Conservation (phyloP, 768 basidiomycete species). For the Suillus spraguei region DNA sequence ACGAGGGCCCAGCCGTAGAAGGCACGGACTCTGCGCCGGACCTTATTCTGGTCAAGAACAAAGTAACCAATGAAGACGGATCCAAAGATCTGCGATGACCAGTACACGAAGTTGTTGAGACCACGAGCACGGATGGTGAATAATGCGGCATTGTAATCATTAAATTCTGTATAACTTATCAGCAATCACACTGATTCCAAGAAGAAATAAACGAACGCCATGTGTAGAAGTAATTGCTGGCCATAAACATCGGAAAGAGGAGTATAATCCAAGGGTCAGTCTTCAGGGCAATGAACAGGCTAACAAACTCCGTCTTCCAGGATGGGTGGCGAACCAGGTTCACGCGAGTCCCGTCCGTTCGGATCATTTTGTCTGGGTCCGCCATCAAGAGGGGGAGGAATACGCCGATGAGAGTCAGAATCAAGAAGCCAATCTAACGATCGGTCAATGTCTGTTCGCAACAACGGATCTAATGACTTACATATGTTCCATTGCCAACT, state of each 20-base stretch:
- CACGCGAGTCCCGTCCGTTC: slow-evolving; percentile 74
- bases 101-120: slow-evolving; percentile 80
- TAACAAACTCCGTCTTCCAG: slow-evolving; percentile 74
- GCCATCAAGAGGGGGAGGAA: slow-evolving; percentile 67
- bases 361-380: slow-evolving; percentile 71
- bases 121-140: slow-evolving; percentile 83
- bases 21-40: slow-evolving; percentile 68
- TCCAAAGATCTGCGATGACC: slow-evolving; percentile 77
- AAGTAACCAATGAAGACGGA: slow-evolving; percentile 67
- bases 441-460: slow-evolving; percentile 7
- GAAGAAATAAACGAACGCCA: slow-evolving; percentile 58
- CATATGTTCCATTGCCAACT: slow-evolving; percentile 82
- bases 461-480: slow-evolving; percentile 33
- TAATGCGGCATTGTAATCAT: slow-evolving; percentile 74
- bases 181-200: not conserved
- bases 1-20: slow-evolving; percentile 71
- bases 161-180: slow-evolving; percentile 59
- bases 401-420: slow-evolving; percentile 70
- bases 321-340: slow-evolving; percentile 62
- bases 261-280: slow-evolving; percentile 74
- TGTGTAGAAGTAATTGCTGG: slow-evolving; percentile 84
- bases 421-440: slow-evolving; percentile 72
- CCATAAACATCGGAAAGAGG: slow-evolving; percentile 85
- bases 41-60: slow-evolving; percentile 59
- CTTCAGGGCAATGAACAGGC: slow-evolving; percentile 65